These are phyloP conservation scores for Starmera dryadoides DNA, from an alignment of 805 yeast genomes.

Conservation along the genomic window DNA sequence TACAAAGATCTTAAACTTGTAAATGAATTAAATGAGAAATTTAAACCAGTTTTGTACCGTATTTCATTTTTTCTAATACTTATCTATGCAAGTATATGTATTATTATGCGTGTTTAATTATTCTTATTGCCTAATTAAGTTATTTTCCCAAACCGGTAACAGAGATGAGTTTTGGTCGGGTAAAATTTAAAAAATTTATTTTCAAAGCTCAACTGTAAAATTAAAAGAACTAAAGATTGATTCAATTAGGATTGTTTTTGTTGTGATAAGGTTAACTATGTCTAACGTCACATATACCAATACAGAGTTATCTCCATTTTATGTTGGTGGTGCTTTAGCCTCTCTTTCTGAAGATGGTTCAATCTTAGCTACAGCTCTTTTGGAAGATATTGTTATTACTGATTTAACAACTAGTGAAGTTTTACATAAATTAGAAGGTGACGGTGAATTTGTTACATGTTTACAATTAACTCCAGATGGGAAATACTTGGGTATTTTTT, in stretches of 20 bases:
- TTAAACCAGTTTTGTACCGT: too few species aligned
- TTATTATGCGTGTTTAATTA: too few species aligned
- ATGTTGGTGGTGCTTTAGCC: constrained; percentile 78
- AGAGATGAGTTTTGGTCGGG: not conserved
- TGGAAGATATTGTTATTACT: constrained; percentile 70
- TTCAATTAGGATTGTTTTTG: too few species aligned
- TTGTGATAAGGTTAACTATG: too few species aligned
- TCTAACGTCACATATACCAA: constrained; percentile 25
- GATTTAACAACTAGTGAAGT: constrained; percentile 51
- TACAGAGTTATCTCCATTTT: constrained; percentile 66
- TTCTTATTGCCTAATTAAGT: too few species aligned
- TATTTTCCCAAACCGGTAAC: not conserved
- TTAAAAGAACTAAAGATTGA: too few species aligned
- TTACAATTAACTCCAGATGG: constrained; percentile 76
- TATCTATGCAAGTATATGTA: too few species aligned
- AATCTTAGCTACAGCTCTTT: constrained; percentile 69
- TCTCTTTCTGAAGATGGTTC: constrained; percentile 55
- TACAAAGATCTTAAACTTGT: not conserved
- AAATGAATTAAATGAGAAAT: too few species aligned
- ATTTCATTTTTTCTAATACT: too few species aligned
- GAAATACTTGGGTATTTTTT: constrained; percentile 55
- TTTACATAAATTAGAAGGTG: constrained; percentile 67
- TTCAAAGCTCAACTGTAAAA: too few species aligned
- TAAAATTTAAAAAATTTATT: too few species aligned
- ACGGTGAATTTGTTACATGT: constrained; percentile 75